Conservation (phyloP, 169 alveolate species). For the Perkinsus marinus region DNA sequence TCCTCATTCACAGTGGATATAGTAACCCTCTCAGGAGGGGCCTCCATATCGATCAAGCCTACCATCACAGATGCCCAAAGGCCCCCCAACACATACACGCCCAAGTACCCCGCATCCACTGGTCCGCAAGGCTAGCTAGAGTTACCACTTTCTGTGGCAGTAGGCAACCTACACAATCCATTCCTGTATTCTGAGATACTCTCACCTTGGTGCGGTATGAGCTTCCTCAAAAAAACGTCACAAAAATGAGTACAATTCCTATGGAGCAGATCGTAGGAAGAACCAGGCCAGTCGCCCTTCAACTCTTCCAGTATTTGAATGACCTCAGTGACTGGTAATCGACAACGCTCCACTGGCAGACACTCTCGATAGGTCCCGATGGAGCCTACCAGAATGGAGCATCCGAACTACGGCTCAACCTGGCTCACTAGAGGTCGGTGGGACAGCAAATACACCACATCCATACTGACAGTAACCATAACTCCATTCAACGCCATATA, state of each 20-base stretch:
- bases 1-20: neutral
- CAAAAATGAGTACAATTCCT: neutral
- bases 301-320: neutral
- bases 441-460: neutral
- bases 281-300: neutral
- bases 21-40: neutral
- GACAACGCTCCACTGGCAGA: neutral
- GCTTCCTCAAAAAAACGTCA: neutral
- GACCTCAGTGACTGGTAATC: neutral
- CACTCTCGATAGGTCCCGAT: neutral
- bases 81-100: too few relatives aligned
- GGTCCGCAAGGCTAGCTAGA: neutral
- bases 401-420: neutral
- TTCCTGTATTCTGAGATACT: neutral
- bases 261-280: neutral
- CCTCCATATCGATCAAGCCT: neutral
- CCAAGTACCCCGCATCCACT: neutral
- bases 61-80: too few relatives aligned
- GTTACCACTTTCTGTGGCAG: neutral
- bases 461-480: neutral
- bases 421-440: neutral
- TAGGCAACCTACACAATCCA: neutral
- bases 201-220: neutral
- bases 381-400: neutral
- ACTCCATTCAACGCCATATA: neutral